Conservation (phyloP, 495 filamentous ascomycete genomes). For the Jackrogersella multiformis region DNA sequence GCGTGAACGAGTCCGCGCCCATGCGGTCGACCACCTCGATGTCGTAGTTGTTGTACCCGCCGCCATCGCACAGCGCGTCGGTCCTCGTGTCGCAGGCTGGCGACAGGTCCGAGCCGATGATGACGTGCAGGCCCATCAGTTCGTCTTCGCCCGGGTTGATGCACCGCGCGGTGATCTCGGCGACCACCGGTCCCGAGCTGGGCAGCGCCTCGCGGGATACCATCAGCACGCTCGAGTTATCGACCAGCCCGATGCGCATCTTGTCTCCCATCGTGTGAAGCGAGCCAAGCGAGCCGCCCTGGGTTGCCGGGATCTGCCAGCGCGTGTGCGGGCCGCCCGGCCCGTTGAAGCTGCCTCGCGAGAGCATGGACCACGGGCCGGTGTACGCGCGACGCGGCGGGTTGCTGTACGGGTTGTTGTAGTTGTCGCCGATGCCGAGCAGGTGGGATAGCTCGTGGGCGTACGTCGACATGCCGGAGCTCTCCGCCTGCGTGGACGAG, state of each 20-base stretch:
- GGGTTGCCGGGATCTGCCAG: conserved; percentile 52
- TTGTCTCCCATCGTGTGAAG: conserved; percentile 56
- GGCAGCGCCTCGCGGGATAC: conserved; percentile 48
- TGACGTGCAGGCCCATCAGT: conserved; percentile 52
- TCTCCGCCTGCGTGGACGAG: conserved; percentile 55
- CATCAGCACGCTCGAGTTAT: conserved; percentile 43
- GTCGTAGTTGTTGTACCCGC: conserved; percentile 52
- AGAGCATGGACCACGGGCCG: conserved; percentile 54
- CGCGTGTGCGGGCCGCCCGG: conserved; percentile 56
- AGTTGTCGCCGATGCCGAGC: conserved; percentile 55
- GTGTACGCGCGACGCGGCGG: conserved; percentile 52
- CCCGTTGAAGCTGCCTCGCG: conserved; percentile 53
- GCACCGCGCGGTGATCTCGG: conserved; percentile 50
- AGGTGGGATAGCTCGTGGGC: conserved; percentile 55
- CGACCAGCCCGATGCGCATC: conserved; percentile 49
- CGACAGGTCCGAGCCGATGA: conserved; percentile 46
- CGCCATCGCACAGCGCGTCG: conserved; percentile 53
- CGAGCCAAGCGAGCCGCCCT: conserved; percentile 51
- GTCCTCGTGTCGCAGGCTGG: conserved; percentile 48
- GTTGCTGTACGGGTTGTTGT: conserved; percentile 53
- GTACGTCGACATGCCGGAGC: conserved; percentile 54
- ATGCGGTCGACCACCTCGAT: conserved; percentile 55
- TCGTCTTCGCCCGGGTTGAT: conserved; percentile 44
- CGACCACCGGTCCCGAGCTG: conserved; percentile 49
- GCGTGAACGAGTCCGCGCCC: conserved; percentile 53